Conservation (phyloP, 805 yeast species). For the Suhomyces sp. region DNA sequence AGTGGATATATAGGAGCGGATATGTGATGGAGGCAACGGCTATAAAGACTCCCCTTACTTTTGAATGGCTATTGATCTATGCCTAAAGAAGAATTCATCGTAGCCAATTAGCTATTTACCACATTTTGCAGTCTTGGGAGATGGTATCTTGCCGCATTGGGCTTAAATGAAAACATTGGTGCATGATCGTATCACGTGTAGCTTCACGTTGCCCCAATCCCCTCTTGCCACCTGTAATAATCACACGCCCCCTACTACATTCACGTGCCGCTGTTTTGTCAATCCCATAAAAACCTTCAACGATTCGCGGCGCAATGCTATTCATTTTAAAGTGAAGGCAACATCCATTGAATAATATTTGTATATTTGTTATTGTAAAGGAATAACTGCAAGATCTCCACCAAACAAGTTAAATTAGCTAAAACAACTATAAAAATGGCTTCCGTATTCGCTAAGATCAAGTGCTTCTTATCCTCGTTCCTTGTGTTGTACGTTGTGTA, state of each 20-base stretch:
- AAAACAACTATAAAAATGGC: constrained; percentile 1
- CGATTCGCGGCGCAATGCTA: background rate
- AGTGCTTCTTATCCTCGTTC: constrained; percentile 20
- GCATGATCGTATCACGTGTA: background rate
- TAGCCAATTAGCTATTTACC: background rate
- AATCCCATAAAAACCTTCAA: background rate
- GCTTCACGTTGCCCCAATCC: background rate
- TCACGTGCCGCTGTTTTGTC: background rate
- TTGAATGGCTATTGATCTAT: background rate
- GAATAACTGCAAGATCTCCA: background rate
- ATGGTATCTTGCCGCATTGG: background rate
- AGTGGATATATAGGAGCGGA: background rate
- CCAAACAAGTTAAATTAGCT: background rate
- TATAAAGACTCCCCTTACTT: background rate
- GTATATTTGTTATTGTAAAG: background rate
- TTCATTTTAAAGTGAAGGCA: background rate
- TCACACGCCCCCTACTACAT: background rate
- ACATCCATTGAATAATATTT: background rate
- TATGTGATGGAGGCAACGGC: background rate
- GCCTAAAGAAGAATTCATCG: background rate
- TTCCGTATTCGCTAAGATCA: constrained; percentile 14
- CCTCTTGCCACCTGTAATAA: background rate
- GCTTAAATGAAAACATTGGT: background rate
- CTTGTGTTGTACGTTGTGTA: constrained; percentile 33
- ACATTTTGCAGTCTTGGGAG: background rate